A percentile compares a stretch with the other conserved stretches of the same genome.
Evolutionary conservation across 2,329 filamentous ascomycete genomes (phyloP).

Genomic region (Aspergillus aculeatinus): DNA sequence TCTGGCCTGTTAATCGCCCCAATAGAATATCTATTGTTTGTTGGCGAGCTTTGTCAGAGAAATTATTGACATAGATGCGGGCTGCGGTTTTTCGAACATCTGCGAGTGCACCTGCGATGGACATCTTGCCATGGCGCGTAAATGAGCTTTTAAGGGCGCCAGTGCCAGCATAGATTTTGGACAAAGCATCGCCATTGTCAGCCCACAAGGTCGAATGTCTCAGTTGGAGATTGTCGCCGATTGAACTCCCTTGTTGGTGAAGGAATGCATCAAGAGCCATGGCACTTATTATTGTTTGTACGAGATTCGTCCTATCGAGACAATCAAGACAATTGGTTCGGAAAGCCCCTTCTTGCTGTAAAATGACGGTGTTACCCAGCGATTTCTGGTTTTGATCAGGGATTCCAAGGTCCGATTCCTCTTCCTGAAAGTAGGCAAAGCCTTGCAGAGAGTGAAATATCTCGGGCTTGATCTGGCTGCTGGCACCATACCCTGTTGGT

Average conservation of each 20-base stretch:
- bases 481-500: slow-evolving; percentile 83
- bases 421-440: slow-evolving; percentile 88
- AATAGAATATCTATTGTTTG: slow-evolving; percentile 93
- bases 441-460: slow-evolving; percentile 77
- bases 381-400: slow-evolving; percentile 44
- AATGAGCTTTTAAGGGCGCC: slow-evolving; percentile 95
- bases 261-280: slow-evolving; percentile 89
- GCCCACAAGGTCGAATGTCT: slow-evolving; percentile 93
- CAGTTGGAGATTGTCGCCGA: slow-evolving; percentile 82
- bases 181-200: slow-evolving; percentile 91
- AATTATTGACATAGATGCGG: slow-evolving; percentile 95
- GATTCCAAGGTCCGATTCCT: slow-evolving; percentile 58
- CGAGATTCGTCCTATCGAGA: slow-evolving; percentile 89
- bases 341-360: slow-evolving; percentile 95
- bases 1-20: slow-evolving; percentile 78
- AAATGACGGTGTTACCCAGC: slow-evolving; percentile 56
- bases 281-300: slow-evolving; percentile 92
- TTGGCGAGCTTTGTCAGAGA: slow-evolving; percentile 87
- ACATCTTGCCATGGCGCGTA: slow-evolving; percentile 93
- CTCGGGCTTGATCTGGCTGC: slow-evolving; percentile 75
- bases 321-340: slow-evolving; percentile 96
- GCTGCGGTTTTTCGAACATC: slow-evolving; percentile 94
- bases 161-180: slow-evolving; percentile 93
- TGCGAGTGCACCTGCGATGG: slow-evolving; percentile 86
- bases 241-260: slow-evolving; percentile 65